Conservation (phyloP, 2,329 filamentous ascomycete species). For the Akanthomyces lecanii region DNA sequence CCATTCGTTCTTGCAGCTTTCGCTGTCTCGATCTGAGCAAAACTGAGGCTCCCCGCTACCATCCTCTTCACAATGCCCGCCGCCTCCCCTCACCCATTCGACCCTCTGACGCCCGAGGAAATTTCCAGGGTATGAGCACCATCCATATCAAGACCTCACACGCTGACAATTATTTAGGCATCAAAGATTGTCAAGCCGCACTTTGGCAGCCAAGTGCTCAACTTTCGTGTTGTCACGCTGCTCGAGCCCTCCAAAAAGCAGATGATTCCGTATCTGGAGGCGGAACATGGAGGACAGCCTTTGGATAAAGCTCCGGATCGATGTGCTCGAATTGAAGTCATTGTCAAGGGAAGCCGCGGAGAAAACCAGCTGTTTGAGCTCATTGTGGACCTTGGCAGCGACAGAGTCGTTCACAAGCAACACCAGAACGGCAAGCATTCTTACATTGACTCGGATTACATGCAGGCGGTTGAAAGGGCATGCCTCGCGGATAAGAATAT, state of each 20-base stretch:
- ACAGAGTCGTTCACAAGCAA: conserved; percentile 25
- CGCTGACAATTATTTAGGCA: conserved; percentile 19
- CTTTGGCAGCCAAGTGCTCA: conserved; percentile 24
- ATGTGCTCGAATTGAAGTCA: conserved; percentile 37
- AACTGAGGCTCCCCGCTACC: no score
- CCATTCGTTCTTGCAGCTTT: not conserved
- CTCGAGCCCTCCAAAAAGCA: conserved; percentile 46
- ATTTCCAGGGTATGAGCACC: conserved; percentile 21
- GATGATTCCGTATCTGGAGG: conserved; percentile 42
- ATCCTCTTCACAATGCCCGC: not conserved
- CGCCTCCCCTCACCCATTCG: conserved; percentile 23
- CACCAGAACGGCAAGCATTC: conserved; percentile 40
- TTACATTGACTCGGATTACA: conserved; percentile 44
- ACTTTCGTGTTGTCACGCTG: conserved; percentile 49
- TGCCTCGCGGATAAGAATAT: conserved; percentile 42
- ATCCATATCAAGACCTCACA: not conserved
- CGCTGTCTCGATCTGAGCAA: not conserved
- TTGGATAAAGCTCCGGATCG: conserved; percentile 26
- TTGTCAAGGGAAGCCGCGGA: conserved; percentile 19
- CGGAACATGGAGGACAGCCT: conserved; percentile 30
- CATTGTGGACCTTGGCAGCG: conserved; percentile 27
- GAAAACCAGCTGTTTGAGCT: conserved; percentile 28
- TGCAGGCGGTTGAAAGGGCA: conserved; percentile 43
- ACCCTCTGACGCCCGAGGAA: conserved; percentile 26
- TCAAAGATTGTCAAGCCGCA: conserved; percentile 22